A percentile compares a stretch with the other conserved stretches of the same genome.
Conservation (phyloP, 1,284 basidiomycete genomes). For the Malassezia yamatoensis region DNA sequence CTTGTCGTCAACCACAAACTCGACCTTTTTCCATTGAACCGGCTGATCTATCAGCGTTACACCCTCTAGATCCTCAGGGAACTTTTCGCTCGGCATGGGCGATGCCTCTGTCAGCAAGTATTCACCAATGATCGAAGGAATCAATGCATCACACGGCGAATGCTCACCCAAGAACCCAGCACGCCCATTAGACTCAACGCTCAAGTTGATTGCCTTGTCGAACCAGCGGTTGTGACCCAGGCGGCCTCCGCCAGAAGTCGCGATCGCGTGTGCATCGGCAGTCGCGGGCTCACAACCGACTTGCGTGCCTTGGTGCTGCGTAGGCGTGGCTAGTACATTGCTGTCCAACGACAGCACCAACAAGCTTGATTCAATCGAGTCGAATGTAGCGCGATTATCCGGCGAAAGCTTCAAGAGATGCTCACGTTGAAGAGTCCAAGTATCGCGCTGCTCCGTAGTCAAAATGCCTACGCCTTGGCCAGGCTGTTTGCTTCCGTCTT, state of each 20-base stretch:
- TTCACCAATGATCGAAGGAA: slow-evolving; percentile 81
- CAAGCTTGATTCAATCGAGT: slow-evolving; percentile 63
- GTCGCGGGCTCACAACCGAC: slow-evolving; percentile 52
- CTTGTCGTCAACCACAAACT: slow-evolving; percentile 65
- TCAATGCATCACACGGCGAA: slow-evolving; percentile 78
- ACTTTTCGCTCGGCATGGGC: slow-evolving; percentile 21
- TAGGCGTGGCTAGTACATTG: slow-evolving; percentile 51
- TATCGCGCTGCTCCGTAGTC: slow-evolving; percentile 69
- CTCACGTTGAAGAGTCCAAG: slow-evolving; percentile 68
- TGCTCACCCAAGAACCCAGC: slow-evolving; percentile 86
- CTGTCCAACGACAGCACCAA: slow-evolving; percentile 60
- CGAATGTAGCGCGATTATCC: slow-evolving; percentile 57
- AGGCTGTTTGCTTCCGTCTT: slow-evolving; percentile 59
- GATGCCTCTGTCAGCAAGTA: slow-evolving; percentile 60
- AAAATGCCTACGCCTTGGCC: slow-evolving; percentile 59
- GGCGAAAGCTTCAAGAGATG: slow-evolving; percentile 62
- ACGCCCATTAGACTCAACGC: slow-evolving; percentile 74
- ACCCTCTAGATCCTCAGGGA: slow-evolving; percentile 22
- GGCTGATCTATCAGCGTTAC: slow-evolving; percentile 26
- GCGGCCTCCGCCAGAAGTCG: slow-evolving; percentile 60
- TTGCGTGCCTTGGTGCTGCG: background rate
- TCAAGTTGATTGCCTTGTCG: slow-evolving; percentile 75
- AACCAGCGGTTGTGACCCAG: slow-evolving; percentile 77
- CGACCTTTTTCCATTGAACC: slow-evolving; percentile 58
- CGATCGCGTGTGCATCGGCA: slow-evolving; percentile 69